Base-by-base conservation (phyloP, 768 basidiomycete species). In the Agrocybe praecox region DNA sequence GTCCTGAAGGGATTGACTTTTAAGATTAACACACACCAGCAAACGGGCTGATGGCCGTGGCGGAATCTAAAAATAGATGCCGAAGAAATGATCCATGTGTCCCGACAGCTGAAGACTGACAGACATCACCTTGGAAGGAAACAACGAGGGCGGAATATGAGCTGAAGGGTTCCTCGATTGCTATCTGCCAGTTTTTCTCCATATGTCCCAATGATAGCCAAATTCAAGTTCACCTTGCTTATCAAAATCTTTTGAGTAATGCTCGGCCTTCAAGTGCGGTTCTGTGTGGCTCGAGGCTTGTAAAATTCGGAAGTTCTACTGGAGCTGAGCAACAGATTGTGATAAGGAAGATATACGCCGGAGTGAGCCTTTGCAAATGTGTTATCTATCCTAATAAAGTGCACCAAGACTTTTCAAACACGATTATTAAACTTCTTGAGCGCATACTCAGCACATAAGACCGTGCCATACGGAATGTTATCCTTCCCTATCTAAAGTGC, bases 1-100 rank as follows among this genome's bases (percentile, higher is more conserved):
- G 29, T 22, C 36, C 34, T 46, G 49, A 29, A 52, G 46, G 4
- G 32, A 47, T 52, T 52, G 52, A 11, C 60, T 23, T 61, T 45
- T 47, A 55, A 52, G 60, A 24, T 48, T 53, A 61, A 61, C 46
- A 57, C 60, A 55, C 55, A 54, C 51, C 60, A 61, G 51, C 59
- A 57, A 32, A 32, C 21, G 36, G 36, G 36, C 36, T 12, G 36
- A 5, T 40, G 5, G 6, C 14, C 36, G 14, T 40, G 6, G 26
- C 42, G 33, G 15, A 7, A 36, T 6, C 26, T 53, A 53, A 60
- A 60, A 55, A 56, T 56, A 56, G 55, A 55, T 29, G 14, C 43
- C 42, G 19, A 21, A 24, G 19, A 36, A 19, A 40, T 40, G 36
- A 40, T 40, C 36, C 36, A 40, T 40, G 36, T 12, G n/a, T 40